Evolutionary conservation across 192 early-diverging fungal genomes (phyloP), one percentile per base, ranked within the genome.

Genomic region (Funneliformis mosseae): DNA sequence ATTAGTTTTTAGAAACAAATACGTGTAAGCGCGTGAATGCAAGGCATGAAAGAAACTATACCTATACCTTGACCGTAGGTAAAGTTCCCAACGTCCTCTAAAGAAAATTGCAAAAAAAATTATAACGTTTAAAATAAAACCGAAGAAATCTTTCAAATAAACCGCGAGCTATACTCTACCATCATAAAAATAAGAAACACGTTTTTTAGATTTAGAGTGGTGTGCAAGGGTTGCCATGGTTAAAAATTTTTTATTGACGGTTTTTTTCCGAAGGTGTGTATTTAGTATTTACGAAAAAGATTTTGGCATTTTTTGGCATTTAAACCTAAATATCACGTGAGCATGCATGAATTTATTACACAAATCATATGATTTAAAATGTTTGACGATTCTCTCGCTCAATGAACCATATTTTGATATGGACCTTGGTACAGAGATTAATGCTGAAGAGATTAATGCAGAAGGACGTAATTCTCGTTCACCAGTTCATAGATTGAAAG

Each of bases 21-120:
- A 45, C 41, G 45, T 21, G 27, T 41, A 48, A 27, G 39, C 43
- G 55, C 74, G 74, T 27, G 74, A 50, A 38, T 16, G 18, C n/a
- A 50, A 48, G 59, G 18, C 39, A 62, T 23, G 18, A 63, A 76
- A 62, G 46, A 38, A 76, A 39, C 9, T 25, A 42, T 25, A 55
- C n/a, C 21, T 74, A 70, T 84, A 84, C 85, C 95, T 84, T 89
- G 88, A 38, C 95, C 96, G 88, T 96, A 98, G 79, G 94, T 94
- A 84, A 93, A 98, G 81, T 92, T 92, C 12, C 94, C 94, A 43
- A 96, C 88, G 80, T 91, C 88, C 67, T 88, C 90, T 63, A 27
- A 11, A 69, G 33, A 74, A 9, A 72, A 28, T 77, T 28, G 25
- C 4, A 38, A 42, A 8, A 74, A 25, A 9, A 5, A 27, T 72